Percentiles rank a stretch among this genome's conserved stretches.
These are phyloP conservation scores for Iberis pinnata DNA, from an alignment of 345 rosid genomes.

Conservation along the genomic window DNA sequence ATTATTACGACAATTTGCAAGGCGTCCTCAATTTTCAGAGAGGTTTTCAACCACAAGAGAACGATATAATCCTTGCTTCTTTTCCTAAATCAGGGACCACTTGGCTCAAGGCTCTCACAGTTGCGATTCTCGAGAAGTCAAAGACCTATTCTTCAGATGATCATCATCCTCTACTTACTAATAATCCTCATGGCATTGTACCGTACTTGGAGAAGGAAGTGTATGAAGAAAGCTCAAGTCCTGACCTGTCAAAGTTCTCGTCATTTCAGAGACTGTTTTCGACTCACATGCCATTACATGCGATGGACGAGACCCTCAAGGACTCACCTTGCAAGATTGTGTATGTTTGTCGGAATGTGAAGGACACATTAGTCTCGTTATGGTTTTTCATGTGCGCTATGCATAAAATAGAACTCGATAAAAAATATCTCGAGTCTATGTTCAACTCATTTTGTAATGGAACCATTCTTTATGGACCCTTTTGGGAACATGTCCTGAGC, in stretches of 20 bases:
- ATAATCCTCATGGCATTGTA: conserved; percentile 16
- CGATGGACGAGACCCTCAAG: background rate
- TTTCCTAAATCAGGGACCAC: no score
- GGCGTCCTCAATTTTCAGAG: no score
- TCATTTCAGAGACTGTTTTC: conserved; percentile 16
- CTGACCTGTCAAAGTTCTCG: conserved; percentile 2
- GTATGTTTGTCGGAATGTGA: conserved; percentile 10
- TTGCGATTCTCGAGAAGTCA: no score
- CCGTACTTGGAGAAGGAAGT: conserved; percentile 8
- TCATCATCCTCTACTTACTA: background rate
- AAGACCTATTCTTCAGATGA: no score
- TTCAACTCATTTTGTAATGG: conserved; percentile 27
- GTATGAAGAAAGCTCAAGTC: background rate
- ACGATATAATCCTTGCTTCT: no score
- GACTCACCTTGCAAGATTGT: conserved; percentile 25
- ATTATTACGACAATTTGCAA: no score
- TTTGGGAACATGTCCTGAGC: no score
- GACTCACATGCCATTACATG: no score
- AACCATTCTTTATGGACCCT: conserved; percentile 18
- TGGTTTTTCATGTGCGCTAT: conserved; percentile 11
- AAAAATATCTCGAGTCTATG: conserved; percentile 3
- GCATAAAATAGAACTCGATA: background rate
- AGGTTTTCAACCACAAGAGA: no score
- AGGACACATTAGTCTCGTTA: conserved; percentile 6
- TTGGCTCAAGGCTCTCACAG: no score